phyloP scores from a whole-genome alignment of 768 basidiomycete genomes.

The Amanita muscaria region DNA sequence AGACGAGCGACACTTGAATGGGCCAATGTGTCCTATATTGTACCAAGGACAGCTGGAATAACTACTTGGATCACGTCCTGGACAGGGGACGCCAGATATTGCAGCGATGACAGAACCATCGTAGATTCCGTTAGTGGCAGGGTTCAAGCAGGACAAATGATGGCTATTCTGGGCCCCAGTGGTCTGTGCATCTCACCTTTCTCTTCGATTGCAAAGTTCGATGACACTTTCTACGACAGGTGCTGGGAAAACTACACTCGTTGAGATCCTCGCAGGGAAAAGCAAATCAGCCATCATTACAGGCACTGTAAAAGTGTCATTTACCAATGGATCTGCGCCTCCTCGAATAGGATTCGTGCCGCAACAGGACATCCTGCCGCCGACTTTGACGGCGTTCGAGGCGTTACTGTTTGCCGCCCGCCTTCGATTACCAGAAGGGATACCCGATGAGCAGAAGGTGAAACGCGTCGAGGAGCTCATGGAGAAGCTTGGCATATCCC shows the following conservation, averaged over 20 bases:
- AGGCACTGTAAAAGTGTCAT: conserved; percentile 56
- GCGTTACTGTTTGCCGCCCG: conserved; percentile 80
- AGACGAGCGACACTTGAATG: conserved; percentile 37
- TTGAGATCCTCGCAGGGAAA: conserved; percentile 85
- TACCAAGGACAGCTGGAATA: conserved; percentile 25
- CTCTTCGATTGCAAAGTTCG: not conserved
- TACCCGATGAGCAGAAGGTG: conserved; percentile 52
- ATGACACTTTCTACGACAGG: conserved; percentile 27
- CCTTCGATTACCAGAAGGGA: conserved; percentile 70
- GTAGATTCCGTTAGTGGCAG: conserved; percentile 62
- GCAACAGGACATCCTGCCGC: conserved; percentile 76
- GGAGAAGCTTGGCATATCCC: conserved; percentile 66
- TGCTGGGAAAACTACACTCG: conserved; percentile 86
- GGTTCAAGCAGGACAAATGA: conserved; percentile 74
- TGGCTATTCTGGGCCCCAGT: conserved; percentile 89
- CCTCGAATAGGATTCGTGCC: conserved; percentile 80
- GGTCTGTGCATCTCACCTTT: conserved; percentile 34
- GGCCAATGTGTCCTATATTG: conserved; percentile 58
- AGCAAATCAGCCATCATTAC: conserved; percentile 61
- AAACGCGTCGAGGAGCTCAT: conserved; percentile 64
- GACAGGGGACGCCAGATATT: conserved; percentile 10
- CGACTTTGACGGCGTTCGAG: conserved; percentile 73
- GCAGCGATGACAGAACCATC: conserved; percentile 50
- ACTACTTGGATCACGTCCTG: conserved; percentile 10
- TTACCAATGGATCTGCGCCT: conserved; percentile 18